Base-by-base conservation (phyloP, 805 yeast species). In the Yamadazyma philogaea region DNA sequence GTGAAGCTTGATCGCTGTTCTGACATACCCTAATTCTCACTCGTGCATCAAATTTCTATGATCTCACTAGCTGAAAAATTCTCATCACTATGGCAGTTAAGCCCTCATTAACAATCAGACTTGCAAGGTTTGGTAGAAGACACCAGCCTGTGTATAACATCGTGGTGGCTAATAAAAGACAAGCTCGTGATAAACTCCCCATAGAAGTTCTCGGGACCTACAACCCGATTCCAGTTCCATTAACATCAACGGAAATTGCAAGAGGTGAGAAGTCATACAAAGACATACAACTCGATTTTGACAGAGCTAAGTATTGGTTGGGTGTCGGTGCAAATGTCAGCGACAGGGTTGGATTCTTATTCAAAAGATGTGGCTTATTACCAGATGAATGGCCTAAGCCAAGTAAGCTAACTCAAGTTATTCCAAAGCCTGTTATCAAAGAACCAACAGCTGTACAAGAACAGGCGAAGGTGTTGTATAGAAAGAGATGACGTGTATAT, bases 291-390 rank as follows among this genome's bases (percentile, higher is more conserved):
- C 68, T 93, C 28, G 98, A 93, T 60, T 89, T 93, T 59, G 80
- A 81, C 50, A 79, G 96, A 55, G 80, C 96, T 4, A 88, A 88
- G 62, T 93, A 93, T 65, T 93, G 99, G 99, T 69, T 93, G 27
- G 96, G 96, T 55, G 96, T 88, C 15, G 99, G 99, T 10, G 98
- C 98, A 1, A 95, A 87, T 60, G 95, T 96, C 6, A 81, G 91
- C 18, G 89, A 84, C 34, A 71, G 93, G 3, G 95, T 91, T 10
- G 75, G 80, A 2, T 79, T 79, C 50, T 67, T 93, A 40, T 77
- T 93, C 60, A 82, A 80, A 58, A 87, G 82, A 61, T 88, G 86
- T 34, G 89, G 96, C 46, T 77, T 78, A 43, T 77, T 79, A 42
- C 76, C 78, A 22, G 74, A 72, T 42, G 71, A 71, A 48, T 79